Conservation (phyloP, 2,329 filamentous ascomycete species). For the Colletotrichum orbiculare region DNA sequence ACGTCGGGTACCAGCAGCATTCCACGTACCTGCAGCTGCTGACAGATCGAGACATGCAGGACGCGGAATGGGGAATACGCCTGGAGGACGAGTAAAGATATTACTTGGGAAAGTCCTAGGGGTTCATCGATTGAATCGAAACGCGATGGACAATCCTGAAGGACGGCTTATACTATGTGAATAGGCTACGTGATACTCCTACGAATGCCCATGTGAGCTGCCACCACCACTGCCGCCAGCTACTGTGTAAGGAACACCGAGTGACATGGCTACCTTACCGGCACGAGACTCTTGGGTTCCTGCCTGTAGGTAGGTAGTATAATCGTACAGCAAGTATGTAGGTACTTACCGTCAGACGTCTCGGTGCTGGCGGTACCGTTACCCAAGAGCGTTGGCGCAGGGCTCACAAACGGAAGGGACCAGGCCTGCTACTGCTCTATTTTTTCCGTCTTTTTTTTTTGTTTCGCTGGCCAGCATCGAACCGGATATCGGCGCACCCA, state of each 20-base stretch:
- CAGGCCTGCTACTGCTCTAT: neutral
- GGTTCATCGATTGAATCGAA: neutral
- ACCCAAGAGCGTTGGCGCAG: no score
- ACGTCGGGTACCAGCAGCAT: neutral
- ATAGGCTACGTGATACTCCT: neutral
- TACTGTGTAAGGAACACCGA: neutral
- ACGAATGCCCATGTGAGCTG: slow-evolving; percentile 1
- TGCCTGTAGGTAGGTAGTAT: slow-evolving; percentile 25
- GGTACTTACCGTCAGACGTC: no score
- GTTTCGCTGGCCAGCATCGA: slow-evolving; percentile 1
- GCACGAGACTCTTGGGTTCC: neutral
- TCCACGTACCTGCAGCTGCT: slow-evolving; percentile 28
- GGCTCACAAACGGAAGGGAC: no score
- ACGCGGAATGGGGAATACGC: neutral
- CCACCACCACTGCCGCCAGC: slow-evolving; percentile 2
- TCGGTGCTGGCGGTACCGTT: no score
- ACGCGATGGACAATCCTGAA: neutral
- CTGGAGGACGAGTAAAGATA: neutral
- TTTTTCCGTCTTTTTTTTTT: neutral
- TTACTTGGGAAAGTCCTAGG: neutral
- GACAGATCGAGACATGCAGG: slow-evolving; percentile 9
- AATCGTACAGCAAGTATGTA: no score
- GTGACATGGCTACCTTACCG: slow-evolving; percentile 24
- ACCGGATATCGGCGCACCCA: slow-evolving; percentile 28
- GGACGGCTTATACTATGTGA: neutral